Base-by-base conservation (phyloP, 495 filamentous ascomycete species). In the Pyrenula aspistea region DNA sequence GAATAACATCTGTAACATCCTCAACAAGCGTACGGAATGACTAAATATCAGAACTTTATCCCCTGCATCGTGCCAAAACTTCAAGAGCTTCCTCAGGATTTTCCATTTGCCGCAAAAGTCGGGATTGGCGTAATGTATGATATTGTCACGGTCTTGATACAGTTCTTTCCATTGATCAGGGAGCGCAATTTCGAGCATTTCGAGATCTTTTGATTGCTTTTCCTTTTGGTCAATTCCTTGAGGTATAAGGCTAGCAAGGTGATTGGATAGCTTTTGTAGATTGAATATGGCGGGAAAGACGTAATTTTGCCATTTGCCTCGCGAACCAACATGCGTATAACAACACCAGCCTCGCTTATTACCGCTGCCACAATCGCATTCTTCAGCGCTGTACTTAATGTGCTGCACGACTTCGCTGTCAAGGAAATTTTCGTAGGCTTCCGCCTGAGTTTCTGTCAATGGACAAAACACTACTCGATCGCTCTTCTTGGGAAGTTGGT, bases 41-140 rank as follows among this genome's bases (percentile, higher is more conserved):
- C 86, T 91, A 67, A 98, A 98, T 3, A 98, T 84, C 1, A 97
- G 77, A 1, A 95, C 93, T 67, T 98, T 98, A 67, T 97, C 91
- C 4, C 88, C 89, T 62, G 85, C 91, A 19, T 75, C 73, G 63
- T 95, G 82, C 93, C 93, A 98, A 70, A 91, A 93, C 22, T 81
- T 82, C 0, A 98, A 79, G 2, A 98, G 76, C 61, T 90, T 94
- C 56, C 83, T 84, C 12, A 98, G 73, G 19, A 97, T 81, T 68
- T 91, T 91, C 93, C 93, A 98, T 69, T 98, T 98, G 2, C 93
- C 93, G 63, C 93, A 98, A 61, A 92, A 96, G 54, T 95, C 88
- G 0, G 88, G 86, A 58, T 95, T 92, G 19, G 91, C 83, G 60
- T 87, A 89, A 65, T 85, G 90, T 47, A 87, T 68, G 55, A 97